Evolutionary conservation across 2,329 filamentous ascomycete genomes (phyloP).

Genomic region (Fusarium nelsonii): DNA sequence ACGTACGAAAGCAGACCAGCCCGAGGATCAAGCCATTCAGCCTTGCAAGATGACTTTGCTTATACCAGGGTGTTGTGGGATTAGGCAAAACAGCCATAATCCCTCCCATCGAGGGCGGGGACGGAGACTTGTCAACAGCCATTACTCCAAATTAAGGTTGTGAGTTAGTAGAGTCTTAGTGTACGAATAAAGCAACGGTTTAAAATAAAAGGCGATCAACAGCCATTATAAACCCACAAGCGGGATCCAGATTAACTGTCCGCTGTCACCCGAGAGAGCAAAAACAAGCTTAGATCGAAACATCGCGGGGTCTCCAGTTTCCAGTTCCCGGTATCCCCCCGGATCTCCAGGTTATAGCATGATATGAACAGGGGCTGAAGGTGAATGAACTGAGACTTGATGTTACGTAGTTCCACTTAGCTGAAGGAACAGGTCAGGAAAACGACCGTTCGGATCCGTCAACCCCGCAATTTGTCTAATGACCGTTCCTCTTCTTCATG

Average conservation of each 20-base stretch:
- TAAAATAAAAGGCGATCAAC: conserved; percentile 10
- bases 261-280: neutral
- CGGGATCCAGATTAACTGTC: neutral
- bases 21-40: conserved; percentile 21
- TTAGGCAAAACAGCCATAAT: conserved; percentile 17
- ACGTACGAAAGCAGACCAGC: conserved; percentile 21
- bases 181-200: neutral
- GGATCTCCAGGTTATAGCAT: conserved; percentile 14
- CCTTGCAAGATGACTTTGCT: conserved; percentile 8
- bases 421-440: neutral
- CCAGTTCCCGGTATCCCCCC: neutral
- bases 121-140: neutral
- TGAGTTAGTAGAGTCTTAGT: neutral
- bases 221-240: neutral
- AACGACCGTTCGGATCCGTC: neutral
- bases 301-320: conserved; percentile 28
- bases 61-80: conserved; percentile 16
- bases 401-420: conserved; percentile 20
- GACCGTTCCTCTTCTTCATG: neutral
- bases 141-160: neutral
- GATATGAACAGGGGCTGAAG: conserved; percentile 1
- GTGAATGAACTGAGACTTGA: neutral
- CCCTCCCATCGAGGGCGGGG: neutral
- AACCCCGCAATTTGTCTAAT: neutral
- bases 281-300: neutral